Evolutionary conservation across 805 yeast genomes (phyloP).

Genomic region (Lachancea fermentati): DNA sequence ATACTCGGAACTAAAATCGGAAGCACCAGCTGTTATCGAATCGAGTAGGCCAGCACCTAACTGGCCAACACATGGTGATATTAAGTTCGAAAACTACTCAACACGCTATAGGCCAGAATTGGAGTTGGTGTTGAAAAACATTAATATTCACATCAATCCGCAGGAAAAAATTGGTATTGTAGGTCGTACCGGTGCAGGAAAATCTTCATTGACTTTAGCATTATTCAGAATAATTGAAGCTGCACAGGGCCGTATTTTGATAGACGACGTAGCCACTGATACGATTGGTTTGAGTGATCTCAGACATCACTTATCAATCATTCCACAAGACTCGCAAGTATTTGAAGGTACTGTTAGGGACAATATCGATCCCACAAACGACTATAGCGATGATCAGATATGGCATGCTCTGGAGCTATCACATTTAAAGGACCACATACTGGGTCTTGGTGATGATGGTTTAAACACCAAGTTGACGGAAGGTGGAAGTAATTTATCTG

Average conservation of each 20-base stretch:
- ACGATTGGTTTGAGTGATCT: conserved; percentile 71
- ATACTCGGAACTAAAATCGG: conserved; percentile 72
- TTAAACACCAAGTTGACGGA: conserved; percentile 54
- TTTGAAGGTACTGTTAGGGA: conserved; percentile 82
- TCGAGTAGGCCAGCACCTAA: conserved; percentile 56
- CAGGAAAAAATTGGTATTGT: conserved; percentile 91
- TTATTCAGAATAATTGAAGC: conserved; percentile 81
- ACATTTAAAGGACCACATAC: conserved; percentile 65
- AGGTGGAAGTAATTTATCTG: conserved; percentile 66
- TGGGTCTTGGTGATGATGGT: conserved; percentile 48
- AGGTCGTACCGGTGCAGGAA: conserved; percentile 97
- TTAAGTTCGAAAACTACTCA: conserved; percentile 67
- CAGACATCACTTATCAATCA: conserved; percentile 72
- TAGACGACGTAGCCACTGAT: conserved; percentile 65
- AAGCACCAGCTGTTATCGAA: conserved; percentile 71
- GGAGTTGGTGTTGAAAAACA: conserved; percentile 69
- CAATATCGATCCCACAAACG: conserved; percentile 76
- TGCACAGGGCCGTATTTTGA: conserved; percentile 58
- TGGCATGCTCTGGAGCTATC: conserved; percentile 78
- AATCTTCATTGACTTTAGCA: conserved; percentile 78
- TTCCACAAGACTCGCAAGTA: conserved; percentile 92
- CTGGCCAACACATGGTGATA: conserved; percentile 74
- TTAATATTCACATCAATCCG: conserved; percentile 58
- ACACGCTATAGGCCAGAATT: conserved; percentile 79
- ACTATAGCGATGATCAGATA: conserved; percentile 66